These are phyloP conservation scores for Penicillium goetzii DNA, from an alignment of 495 filamentous ascomycete genomes.

Conservation along the genomic window DNA sequence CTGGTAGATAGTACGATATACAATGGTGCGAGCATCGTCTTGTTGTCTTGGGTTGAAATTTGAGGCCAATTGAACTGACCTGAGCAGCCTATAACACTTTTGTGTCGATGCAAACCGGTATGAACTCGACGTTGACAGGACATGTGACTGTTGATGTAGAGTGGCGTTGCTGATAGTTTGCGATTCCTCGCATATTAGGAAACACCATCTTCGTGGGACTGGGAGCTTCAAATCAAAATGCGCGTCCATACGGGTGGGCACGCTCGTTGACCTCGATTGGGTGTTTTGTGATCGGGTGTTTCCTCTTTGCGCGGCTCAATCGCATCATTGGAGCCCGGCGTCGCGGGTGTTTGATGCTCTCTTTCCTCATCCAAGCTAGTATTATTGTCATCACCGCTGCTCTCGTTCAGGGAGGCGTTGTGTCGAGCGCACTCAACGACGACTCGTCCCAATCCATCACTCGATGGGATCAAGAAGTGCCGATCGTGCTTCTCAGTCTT, in stretches of 20 bases:
- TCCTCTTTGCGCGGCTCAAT: conserved; percentile 45
- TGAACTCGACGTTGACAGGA: background rate
- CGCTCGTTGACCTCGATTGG: conserved; percentile 59
- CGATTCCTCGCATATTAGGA: conserved; percentile 30
- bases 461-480: conserved; percentile 38
- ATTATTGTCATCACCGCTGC: conserved; percentile 59
- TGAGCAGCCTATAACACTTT: conserved; percentile 55
- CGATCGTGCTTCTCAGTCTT: conserved; percentile 66
- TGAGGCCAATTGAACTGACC: conserved; percentile 7
- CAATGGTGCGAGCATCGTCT: conserved; percentile 33
- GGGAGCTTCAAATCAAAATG: conserved; percentile 56
- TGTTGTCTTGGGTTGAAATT: too few species aligned
- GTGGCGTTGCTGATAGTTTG: too few species aligned
- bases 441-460: conserved; percentile 5
- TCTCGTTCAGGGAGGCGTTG: conserved; percentile 50
- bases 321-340: conserved; percentile 36
- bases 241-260: conserved; percentile 58
- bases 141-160: background rate
- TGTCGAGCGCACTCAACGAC: conserved; percentile 37
- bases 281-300: conserved; percentile 56
- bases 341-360: conserved; percentile 53
- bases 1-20: conserved; percentile 57
- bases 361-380: conserved; percentile 58
- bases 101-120: conserved; percentile 60
- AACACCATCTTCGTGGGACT: conserved; percentile 68